Conservation (phyloP, 2,329 filamentous ascomycete genomes). For the Colletotrichum navitas region DNA sequence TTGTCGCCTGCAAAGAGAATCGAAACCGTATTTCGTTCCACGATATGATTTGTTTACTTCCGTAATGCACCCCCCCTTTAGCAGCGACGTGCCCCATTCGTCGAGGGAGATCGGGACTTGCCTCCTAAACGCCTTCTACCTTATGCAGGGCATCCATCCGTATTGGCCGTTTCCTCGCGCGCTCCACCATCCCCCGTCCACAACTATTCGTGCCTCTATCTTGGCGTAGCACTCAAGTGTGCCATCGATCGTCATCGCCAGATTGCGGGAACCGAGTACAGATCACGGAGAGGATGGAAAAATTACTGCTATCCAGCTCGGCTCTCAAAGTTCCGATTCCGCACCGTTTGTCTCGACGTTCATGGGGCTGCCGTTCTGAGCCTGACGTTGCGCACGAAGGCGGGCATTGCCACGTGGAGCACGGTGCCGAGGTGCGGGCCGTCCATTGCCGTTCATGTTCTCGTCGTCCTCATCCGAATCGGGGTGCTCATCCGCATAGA, state of each 20-base stretch:
- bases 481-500: conserved; percentile 64
- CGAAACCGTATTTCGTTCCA: conserved; percentile 28
- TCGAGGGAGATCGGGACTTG: conserved; percentile 26
- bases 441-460: conserved; percentile 58
- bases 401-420: conserved; percentile 56
- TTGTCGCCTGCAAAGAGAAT: conserved; percentile 30
- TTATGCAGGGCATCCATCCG: conserved; percentile 41
- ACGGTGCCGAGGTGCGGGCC: conserved; percentile 58
- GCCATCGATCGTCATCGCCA: background rate
- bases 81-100: conserved; percentile 29
- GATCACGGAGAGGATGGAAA: background rate
- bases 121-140: conserved; percentile 40
- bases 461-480: conserved; percentile 72
- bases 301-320: background rate
- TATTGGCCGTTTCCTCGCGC: conserved; percentile 20
- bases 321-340: conserved; percentile 66
- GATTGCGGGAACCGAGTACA: background rate
- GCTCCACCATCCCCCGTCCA: conserved; percentile 9
- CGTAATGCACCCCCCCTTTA: conserved; percentile 32
- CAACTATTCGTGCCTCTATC: conserved; percentile 2
- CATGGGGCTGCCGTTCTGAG: conserved; percentile 70
- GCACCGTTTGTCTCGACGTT: conserved; percentile 67
- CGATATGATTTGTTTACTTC: conserved; percentile 35
- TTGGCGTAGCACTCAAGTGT: background rate
- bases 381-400: conserved; percentile 57